phyloP scores from a whole-genome alignment of 345 rosid species.

The Rhizophora mangle region DNA sequence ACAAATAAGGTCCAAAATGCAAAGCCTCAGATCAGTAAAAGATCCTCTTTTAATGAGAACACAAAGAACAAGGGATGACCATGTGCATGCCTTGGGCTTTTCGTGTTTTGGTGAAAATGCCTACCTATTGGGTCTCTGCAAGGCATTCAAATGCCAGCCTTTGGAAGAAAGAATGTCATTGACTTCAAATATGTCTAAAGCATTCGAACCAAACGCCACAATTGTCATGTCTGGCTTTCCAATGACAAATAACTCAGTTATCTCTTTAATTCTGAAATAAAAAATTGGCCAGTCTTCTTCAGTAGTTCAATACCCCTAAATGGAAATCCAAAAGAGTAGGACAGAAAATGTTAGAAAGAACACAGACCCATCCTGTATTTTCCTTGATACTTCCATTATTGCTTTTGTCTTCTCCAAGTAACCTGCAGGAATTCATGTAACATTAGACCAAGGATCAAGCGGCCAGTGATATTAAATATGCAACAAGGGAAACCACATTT shows the following conservation, averaged over 20 bases:
- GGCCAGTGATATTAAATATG: constrained; percentile 8
- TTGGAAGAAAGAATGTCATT: constrained; percentile 77
- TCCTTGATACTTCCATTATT: constrained; percentile 79
- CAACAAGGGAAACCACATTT: constrained; percentile 14
- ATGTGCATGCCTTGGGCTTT: neutral
- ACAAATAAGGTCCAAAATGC: constrained; percentile 4
- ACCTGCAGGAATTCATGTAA: constrained; percentile 39
- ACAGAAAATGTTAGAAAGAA: constrained; percentile 1
- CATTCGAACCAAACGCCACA: constrained; percentile 72
- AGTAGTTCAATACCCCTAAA: neutral
- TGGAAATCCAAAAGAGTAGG: constrained; percentile 3
- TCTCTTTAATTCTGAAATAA: constrained; percentile 59
- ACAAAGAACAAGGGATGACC: too few species aligned
- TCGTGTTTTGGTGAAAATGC: neutral
- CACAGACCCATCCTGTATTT: constrained; percentile 61
- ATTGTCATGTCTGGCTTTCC: constrained; percentile 95
- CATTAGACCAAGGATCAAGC: constrained; percentile 16
- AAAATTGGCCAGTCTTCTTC: neutral
- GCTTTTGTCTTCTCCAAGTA: constrained; percentile 68
- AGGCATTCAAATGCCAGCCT: constrained; percentile 96
- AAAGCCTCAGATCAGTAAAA: neutral
- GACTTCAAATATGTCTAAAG: constrained; percentile 80
- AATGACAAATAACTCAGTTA: constrained; percentile 61
- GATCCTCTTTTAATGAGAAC: neutral
- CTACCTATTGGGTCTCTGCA: constrained; percentile 93